Percentiles rank a stretch among this genome's conserved stretches.
Evolutionary conservation across 352 stramenopile species (phyloP).

Genomic region (Pythium folliculosum): DNA sequence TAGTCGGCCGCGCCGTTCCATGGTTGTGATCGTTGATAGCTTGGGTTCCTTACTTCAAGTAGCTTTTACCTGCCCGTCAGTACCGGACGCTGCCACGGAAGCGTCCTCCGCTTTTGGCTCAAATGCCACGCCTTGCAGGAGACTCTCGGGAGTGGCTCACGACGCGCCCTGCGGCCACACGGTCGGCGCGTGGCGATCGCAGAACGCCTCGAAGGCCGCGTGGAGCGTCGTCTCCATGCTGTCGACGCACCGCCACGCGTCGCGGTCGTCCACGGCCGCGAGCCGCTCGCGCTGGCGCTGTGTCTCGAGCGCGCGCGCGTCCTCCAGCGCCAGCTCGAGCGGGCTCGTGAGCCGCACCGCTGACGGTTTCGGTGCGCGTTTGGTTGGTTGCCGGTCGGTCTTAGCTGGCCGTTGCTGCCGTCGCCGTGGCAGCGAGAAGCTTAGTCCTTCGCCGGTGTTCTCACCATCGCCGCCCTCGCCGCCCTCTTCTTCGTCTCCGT

Average conservation of each 20-base stretch:
- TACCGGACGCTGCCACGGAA: too few relatives aligned
- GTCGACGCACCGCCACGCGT: conserved; percentile 19
- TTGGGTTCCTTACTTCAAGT: too few relatives aligned
- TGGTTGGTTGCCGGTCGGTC: conserved; percentile 9
- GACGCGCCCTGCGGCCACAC: conserved; percentile 53
- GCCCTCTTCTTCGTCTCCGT: not conserved
- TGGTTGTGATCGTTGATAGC: not conserved
- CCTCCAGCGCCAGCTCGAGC: conserved; percentile 43
- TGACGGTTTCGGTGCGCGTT: not conserved
- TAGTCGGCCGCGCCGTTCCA: not conserved
- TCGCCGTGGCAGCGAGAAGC: not conserved
- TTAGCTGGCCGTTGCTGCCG: not conserved
- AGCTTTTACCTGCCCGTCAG: too few relatives aligned
- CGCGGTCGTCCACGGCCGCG: not conserved
- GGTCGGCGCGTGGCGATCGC: conserved; percentile 53
- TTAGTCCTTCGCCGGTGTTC: too few relatives aligned
- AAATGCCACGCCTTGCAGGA: not conserved
- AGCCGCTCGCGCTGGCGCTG: conserved; percentile 33
- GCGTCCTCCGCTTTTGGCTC: not conserved
- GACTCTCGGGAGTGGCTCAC: not conserved
- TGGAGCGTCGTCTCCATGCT: conserved; percentile 58
- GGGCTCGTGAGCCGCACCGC: conserved; percentile 15
- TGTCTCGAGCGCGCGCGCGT: conserved; percentile 33
- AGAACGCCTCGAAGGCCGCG: conserved; percentile 64
- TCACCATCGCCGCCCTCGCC: not conserved